Conservation (phyloP, 2,329 filamentous ascomycete genomes). For the Orbilia quercus region DNA sequence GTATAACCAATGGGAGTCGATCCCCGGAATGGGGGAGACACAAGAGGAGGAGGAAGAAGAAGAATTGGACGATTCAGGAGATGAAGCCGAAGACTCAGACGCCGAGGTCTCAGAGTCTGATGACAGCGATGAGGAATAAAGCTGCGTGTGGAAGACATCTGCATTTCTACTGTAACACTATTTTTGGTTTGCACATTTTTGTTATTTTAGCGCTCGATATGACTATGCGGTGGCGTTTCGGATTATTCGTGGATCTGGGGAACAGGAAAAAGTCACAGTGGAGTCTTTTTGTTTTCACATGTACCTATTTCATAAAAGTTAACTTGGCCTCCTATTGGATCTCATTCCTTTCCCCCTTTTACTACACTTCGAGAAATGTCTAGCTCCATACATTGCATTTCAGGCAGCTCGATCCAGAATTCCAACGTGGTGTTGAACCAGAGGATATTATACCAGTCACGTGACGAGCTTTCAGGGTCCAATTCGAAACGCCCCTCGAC, state of each 20-base stretch:
- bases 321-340: background rate
- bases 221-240: conserved; percentile 23
- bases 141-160: conserved; percentile 2
- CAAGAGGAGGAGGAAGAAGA: conserved; percentile 62
- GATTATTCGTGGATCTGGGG: conserved; percentile 17
- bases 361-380: background rate
- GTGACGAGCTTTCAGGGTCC: conserved; percentile 50
- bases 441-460: conserved; percentile 32
- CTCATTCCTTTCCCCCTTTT: background rate
- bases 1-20: conserved; percentile 82
- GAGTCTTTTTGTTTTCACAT: conserved; percentile 35
- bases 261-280: conserved; percentile 11
- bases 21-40: conserved; percentile 73
- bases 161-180: background rate
- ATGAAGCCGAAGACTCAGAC: conserved; percentile 61
- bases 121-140: conserved; percentile 37
- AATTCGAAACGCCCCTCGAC: conserved; percentile 54
- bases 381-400: background rate
- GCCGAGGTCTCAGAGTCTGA: conserved; percentile 19
- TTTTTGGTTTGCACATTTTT: conserved; percentile 17
- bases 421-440: conserved; percentile 33
- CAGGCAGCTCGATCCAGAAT: conserved; percentile 22
- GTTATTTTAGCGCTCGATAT: conserved; percentile 29
- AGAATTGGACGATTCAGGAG: conserved; percentile 8
- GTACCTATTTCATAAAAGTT: conserved; percentile 12